Percentiles rank a stretch among this genome's conserved stretches.
Conservation (phyloP, 2,329 filamentous ascomycete genomes). For the Pyrenochaeta sp. region DNA sequence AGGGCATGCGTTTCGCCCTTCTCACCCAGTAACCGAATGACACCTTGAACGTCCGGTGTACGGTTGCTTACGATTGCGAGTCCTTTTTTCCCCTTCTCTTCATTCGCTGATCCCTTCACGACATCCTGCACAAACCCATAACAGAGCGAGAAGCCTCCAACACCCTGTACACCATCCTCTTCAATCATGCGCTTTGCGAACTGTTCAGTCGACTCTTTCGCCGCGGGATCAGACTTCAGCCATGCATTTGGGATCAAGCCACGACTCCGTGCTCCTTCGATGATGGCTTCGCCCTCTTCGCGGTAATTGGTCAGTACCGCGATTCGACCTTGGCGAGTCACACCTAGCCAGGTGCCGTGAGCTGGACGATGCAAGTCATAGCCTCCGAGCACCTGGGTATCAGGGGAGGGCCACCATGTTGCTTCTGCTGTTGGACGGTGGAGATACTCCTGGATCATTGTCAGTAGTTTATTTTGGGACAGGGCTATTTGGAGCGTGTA, state of each 20-base stretch:
- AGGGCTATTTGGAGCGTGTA: conserved; percentile 27
- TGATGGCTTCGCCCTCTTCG: conserved; percentile 57
- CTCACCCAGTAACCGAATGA: conserved; percentile 60
- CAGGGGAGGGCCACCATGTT: conserved; percentile 66
- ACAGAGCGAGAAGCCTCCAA: conserved; percentile 70
- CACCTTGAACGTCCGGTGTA: conserved; percentile 59
- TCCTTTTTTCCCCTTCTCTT: conserved; percentile 31
- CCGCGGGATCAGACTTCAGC: conserved; percentile 54
- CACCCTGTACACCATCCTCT: conserved; percentile 63
- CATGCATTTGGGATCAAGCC: conserved; percentile 69
- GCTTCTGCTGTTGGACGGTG: conserved; percentile 67
- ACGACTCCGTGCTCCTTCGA: conserved; percentile 60
- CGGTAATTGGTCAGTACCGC: conserved; percentile 72
- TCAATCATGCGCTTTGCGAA: conserved; percentile 65
- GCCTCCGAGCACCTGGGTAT: conserved; percentile 66
- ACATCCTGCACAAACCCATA: conserved; percentile 64
- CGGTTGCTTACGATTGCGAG: conserved; percentile 71
- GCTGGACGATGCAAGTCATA: conserved; percentile 67
- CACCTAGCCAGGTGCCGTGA: conserved; percentile 71
- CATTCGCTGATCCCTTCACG: conserved; percentile 26
- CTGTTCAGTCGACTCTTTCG: conserved; percentile 54
- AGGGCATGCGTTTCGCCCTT: conserved; percentile 65
- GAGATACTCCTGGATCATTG: conserved; percentile 63
- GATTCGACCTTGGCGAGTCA: conserved; percentile 67
- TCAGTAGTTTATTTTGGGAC: conserved; percentile 9